Base-by-base conservation (phyloP, 495 filamentous ascomycete species). In the Arthonia radiata region DNA sequence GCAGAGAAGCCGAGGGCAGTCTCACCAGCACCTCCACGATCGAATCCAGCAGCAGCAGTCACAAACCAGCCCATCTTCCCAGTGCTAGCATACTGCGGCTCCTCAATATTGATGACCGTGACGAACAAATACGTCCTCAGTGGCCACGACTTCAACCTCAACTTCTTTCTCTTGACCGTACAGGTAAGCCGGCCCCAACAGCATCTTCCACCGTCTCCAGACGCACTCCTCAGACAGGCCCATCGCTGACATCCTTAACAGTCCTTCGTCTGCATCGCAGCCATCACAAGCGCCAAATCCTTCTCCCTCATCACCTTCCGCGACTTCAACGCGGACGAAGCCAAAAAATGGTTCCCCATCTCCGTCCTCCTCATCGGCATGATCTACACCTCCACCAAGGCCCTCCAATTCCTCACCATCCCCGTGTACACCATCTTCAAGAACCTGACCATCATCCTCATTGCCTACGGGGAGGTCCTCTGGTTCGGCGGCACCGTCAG, bases 341-440 rank as follows among this genome's bases (percentile, higher is more conserved):
- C 79, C 3, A 77, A 63, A 44, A 90, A 81, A 60, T 99, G 82
- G 86, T 99, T 99, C 48, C 86, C 86, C 23, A 79, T 99, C 44
- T 93, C 89, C 25, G 57, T 94, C 23, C 70, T 93, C 30, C 70
- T 99, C 33, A 89, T 99, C 47, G 81, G 81, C 38, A 99, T 93
- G 83, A 99, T 94, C 52, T 99, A 94, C 58, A 94, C 86, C 25
- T 68, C 76, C 43, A 81, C 77, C 45, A 93, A 93, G 55, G 83
- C 86, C 13, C 70, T 99, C 26, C 82, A 93, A 49, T 94, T 68
- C 54, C 71, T 99, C 31, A 91, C 79, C 11, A 90, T 99, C 28
- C 86, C 86, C 8, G 86, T 99, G 3, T 99, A 99, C 56, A 99
- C 86, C 27, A 99, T 99, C 49, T 99, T 99, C 65, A 99, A 99